These are phyloP conservation scores for Rosa lucieae DNA, from an alignment of 306 rosid genomes.

Conservation along the genomic window DNA sequence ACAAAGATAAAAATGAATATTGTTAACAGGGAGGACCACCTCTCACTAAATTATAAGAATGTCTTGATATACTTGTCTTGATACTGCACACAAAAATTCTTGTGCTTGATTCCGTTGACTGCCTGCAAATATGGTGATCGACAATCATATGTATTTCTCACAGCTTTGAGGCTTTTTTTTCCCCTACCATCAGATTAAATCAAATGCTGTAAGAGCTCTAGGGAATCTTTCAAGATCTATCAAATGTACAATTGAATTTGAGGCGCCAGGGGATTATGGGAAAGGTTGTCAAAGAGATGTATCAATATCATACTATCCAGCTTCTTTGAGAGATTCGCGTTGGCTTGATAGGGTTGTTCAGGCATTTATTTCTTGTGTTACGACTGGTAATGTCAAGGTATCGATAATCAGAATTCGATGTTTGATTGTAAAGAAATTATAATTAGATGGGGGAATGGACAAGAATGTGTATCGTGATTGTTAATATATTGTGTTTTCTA, in stretches of 20 bases:
- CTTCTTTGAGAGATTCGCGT: slow-evolving; percentile 41
- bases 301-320: slow-evolving; percentile 31
- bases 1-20: not conserved
- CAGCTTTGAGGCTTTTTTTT: not conserved
- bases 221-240: slow-evolving; percentile 89
- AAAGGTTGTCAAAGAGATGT: slow-evolving; percentile 21
- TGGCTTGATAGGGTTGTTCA: slow-evolving; percentile 72
- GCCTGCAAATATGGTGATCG: not conserved
- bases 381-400: slow-evolving; percentile 96
- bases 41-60: not conserved
- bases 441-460: slow-evolving; percentile 10
- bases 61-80: not conserved
- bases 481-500: slow-evolving; percentile 16
- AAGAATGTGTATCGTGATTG: slow-evolving; percentile 7
- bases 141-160: not conserved
- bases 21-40: not conserved
- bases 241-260: slow-evolving; percentile 40
- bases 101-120: not conserved
- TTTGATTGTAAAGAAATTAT: not conserved
- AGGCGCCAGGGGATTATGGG: slow-evolving; percentile 28
- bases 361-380: slow-evolving; percentile 75
- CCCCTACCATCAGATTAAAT: slow-evolving; percentile 60
- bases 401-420: slow-evolving; percentile 12
- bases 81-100: not conserved
- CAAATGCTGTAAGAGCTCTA: slow-evolving; percentile 98